phyloP scores from a whole-genome alignment of 805 yeast species.

The Cyberlindnera amylophila region DNA sequence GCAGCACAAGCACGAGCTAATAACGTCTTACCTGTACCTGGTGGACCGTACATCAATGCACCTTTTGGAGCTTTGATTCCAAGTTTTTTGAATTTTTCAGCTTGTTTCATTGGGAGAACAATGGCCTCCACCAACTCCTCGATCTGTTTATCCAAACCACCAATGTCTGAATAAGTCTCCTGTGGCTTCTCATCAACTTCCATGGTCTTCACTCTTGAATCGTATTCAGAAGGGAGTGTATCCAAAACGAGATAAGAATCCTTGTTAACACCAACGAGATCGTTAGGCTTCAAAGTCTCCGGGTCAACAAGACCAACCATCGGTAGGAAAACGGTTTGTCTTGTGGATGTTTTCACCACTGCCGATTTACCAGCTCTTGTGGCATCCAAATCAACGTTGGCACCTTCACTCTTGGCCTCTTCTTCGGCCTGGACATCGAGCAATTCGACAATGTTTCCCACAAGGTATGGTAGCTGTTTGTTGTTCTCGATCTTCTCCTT shows the following conservation, averaged over 20 bases:
- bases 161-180: slow-evolving; percentile 95
- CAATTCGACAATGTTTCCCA: slow-evolving; percentile 93
- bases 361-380: slow-evolving; percentile 95
- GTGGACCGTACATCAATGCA: slow-evolving; percentile 98
- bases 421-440: slow-evolving; percentile 83
- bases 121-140: slow-evolving; percentile 98
- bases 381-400: slow-evolving; percentile 90
- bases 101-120: slow-evolving; percentile 97
- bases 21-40: slow-evolving; percentile 98
- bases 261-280: slow-evolving; percentile 94
- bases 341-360: slow-evolving; percentile 93
- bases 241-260: slow-evolving; percentile 92
- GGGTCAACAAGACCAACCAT: slow-evolving; percentile 95
- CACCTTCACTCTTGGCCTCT: slow-evolving; percentile 83
- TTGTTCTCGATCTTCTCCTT: slow-evolving; percentile 94
- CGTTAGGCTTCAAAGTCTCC: slow-evolving; percentile 90
- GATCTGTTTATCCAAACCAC: slow-evolving; percentile 97
- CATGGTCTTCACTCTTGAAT: slow-evolving; percentile 97
- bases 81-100: slow-evolving; percentile 87
- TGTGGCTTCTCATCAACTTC: slow-evolving; percentile 99
- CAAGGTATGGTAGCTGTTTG: slow-evolving; percentile 91
- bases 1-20: slow-evolving; percentile 99
- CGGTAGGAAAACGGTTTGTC: slow-evolving; percentile 96
- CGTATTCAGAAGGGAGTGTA: slow-evolving; percentile 95
- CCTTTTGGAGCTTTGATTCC: slow-evolving; percentile 99